Evolutionary conservation across 345 rosid genomes (phyloP).

Genomic region (Moringa oleifera): DNA sequence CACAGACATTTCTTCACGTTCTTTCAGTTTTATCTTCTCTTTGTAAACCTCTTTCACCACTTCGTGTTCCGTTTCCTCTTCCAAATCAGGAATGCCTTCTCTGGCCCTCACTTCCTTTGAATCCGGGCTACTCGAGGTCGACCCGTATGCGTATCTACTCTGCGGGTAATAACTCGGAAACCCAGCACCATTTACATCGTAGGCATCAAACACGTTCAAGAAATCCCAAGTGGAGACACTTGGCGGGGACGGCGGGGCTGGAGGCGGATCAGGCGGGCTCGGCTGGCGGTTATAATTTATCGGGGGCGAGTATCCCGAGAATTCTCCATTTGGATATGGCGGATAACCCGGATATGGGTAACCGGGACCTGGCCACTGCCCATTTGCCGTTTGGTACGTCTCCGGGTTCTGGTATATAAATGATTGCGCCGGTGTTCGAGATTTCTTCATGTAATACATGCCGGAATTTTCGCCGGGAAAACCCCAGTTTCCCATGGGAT

Average conservation of each 20-base stretch:
- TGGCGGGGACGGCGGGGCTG: constrained; percentile 81
- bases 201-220: constrained; percentile 61
- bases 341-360: constrained; percentile 34
- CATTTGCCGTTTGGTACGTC: constrained; percentile 26
- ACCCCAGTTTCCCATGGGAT: constrained; percentile 36
- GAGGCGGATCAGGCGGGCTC: constrained; percentile 35
- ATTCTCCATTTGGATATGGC: constrained; percentile 35
- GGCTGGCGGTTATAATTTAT: constrained; percentile 16
- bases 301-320: constrained; percentile 47
- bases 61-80: constrained; percentile 81
- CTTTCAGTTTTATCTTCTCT: constrained; percentile 20
- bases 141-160: constrained; percentile 36
- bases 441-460: constrained; percentile 70
- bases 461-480: constrained; percentile 22
- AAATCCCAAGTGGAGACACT: constrained; percentile 70
- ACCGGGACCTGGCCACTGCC: constrained; percentile 24
- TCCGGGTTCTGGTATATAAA: constrained; percentile 65
- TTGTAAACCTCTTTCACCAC: constrained; percentile 35
- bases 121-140: constrained; percentile 72
- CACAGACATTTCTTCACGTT: constrained; percentile 24
- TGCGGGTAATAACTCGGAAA: constrained; percentile 25
- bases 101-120: constrained; percentile 87
- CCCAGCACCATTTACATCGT: constrained; percentile 32
- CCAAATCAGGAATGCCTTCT: constrained; percentile 96
- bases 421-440: constrained; percentile 57